Evolutionary conservation across 2,329 filamentous ascomycete species (phyloP).

Genomic region (Epichloe uncinata): DNA sequence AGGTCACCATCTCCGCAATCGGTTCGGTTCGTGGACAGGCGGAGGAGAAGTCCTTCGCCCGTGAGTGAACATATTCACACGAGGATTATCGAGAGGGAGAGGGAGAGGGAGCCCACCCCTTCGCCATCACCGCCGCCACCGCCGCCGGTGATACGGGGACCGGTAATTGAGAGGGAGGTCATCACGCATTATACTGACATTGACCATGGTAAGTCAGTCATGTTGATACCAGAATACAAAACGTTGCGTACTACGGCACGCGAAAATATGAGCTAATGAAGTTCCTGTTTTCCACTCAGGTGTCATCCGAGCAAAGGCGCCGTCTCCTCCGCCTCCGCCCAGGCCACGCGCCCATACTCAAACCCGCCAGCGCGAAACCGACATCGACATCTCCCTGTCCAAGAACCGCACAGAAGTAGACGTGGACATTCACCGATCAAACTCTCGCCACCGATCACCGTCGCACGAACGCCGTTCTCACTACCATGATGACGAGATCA

Average conservation of each 20-base stretch:
- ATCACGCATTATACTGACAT: constrained; percentile 82
- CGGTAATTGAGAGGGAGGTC: constrained; percentile 75
- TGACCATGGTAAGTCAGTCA: constrained; percentile 58
- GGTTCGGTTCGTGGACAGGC: constrained; percentile 25
- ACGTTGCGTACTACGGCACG: neutral
- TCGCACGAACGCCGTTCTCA: constrained; percentile 27
- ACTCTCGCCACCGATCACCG: constrained; percentile 17
- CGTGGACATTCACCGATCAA: constrained; percentile 38
- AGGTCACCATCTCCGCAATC: constrained; percentile 16
- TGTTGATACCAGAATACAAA: neutral
- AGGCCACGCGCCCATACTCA: constrained; percentile 19
- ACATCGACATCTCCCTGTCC: constrained; percentile 47
- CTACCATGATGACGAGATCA: constrained; percentile 50
- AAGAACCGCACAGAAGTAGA: constrained; percentile 44
- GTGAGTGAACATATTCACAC: constrained; percentile 34
- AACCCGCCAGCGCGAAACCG: constrained; percentile 30
- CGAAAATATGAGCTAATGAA: neutral
- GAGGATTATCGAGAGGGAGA: constrained; percentile 35
- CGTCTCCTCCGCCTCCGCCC: constrained; percentile 35
- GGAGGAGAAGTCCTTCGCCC: constrained; percentile 24
- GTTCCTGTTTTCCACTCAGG: constrained; percentile 20
- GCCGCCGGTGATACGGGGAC: constrained; percentile 57
- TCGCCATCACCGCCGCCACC: constrained; percentile 39
- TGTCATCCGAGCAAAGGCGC: constrained; percentile 28
- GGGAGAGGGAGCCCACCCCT: constrained; percentile 22